Conservation (phyloP, 192 early-diverging fungal genomes). For the Coemansia sp. region DNA sequence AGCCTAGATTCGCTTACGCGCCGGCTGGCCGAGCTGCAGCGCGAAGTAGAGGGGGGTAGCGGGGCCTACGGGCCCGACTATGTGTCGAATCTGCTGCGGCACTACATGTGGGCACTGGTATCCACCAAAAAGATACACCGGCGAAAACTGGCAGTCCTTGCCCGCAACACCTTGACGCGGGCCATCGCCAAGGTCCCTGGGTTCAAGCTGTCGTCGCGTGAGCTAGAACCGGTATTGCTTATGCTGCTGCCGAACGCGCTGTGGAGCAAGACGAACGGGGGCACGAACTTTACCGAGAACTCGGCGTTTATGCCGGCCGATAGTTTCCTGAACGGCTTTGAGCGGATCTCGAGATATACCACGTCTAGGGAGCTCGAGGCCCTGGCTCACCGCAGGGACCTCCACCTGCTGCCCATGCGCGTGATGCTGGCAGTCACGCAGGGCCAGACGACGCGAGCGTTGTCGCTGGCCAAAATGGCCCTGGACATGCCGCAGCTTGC, state of each 20-base stretch:
- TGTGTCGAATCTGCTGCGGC: slow-evolving; percentile 8
- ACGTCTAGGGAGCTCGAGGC: slow-evolving; percentile 1
- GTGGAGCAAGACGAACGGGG: slow-evolving; percentile 5
- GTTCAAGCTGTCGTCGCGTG: slow-evolving; percentile 4
- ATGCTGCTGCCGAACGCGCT: slow-evolving; percentile 7
- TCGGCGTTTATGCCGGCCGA: slow-evolving; percentile 31
- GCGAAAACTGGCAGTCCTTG: too few species aligned
- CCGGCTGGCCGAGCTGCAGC: slow-evolving; percentile 1
- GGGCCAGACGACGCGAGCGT: background rate
- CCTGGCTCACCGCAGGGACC: slow-evolving; percentile 1
- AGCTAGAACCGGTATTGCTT: slow-evolving; percentile 29
- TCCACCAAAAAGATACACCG: too few species aligned
- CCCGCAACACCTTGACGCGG: too few species aligned
- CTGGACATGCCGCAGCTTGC: background rate
- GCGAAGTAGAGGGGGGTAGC: background rate
- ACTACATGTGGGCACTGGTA: slow-evolving; percentile 27
- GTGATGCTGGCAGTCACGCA: slow-evolving; percentile 13
- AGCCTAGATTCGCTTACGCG: too few species aligned
- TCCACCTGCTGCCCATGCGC: slow-evolving; percentile 21
- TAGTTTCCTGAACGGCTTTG: slow-evolving; percentile 1
- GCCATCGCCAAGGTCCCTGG: slow-evolving; percentile 19
- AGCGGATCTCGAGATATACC: background rate
- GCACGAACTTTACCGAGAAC: slow-evolving; percentile 25
- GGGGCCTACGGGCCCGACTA: background rate
- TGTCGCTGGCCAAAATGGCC: background rate